Evolutionary conservation across 768 basidiomycete species (phyloP).

Genomic region (Psilocybe subaeruginosa): DNA sequence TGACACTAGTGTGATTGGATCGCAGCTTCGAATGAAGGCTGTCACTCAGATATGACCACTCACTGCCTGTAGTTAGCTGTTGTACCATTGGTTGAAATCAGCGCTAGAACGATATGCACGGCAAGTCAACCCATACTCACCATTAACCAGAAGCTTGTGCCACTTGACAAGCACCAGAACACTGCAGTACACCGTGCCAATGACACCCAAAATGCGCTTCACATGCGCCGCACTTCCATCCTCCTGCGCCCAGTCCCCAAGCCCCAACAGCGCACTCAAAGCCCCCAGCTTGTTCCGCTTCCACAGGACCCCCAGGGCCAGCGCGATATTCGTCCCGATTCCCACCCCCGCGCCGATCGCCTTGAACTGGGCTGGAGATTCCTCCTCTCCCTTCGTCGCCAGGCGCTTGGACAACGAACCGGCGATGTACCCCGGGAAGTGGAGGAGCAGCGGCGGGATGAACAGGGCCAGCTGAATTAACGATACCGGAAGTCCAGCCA

Average conservation of each 20-base stretch:
- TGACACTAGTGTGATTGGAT: no score
- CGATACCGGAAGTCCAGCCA: slow-evolving; percentile 44
- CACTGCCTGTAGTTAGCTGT: slow-evolving; percentile 38
- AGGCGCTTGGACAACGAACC: slow-evolving; percentile 46
- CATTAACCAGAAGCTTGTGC: slow-evolving; percentile 44
- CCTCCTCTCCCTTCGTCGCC: slow-evolving; percentile 56
- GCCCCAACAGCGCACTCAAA: slow-evolving; percentile 12
- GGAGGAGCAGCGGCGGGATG: slow-evolving; percentile 49
- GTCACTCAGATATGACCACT: slow-evolving; percentile 5
- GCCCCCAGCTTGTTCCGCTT: slow-evolving; percentile 17
- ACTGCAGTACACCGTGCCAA: slow-evolving; percentile 28
- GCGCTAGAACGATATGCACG: background rate
- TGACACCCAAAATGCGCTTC: slow-evolving; percentile 19
- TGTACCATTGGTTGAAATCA: background rate
- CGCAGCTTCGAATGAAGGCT: background rate
- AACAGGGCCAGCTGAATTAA: slow-evolving; percentile 38
- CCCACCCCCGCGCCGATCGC: slow-evolving; percentile 59
- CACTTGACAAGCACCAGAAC: slow-evolving; percentile 43
- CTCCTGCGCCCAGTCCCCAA: slow-evolving; percentile 4
- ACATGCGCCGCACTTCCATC: slow-evolving; percentile 1
- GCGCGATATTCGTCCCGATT: slow-evolving; percentile 28
- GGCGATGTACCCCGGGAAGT: slow-evolving; percentile 61
- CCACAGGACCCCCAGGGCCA: slow-evolving; percentile 26
- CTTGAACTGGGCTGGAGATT: slow-evolving; percentile 74
- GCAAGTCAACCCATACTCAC: slow-evolving; percentile 18